Percentiles rank a stretch among this genome's conserved stretches.
These are phyloP conservation scores for Colletotrichum chrysophilum DNA, from an alignment of 2,329 filamentous ascomycete species.

Conservation along the genomic window DNA sequence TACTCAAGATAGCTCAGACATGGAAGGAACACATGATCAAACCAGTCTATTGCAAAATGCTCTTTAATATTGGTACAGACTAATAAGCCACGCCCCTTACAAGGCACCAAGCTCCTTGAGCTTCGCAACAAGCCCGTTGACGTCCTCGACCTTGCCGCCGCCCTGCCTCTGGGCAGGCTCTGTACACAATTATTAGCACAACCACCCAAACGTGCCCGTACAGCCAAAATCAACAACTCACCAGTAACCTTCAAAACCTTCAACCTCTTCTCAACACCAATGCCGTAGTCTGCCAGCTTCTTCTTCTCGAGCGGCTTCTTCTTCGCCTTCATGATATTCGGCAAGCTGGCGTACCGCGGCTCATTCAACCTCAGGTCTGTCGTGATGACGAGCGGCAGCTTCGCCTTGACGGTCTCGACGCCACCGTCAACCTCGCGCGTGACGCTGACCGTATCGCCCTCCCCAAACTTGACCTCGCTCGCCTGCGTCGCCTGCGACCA, in stretches of 20 bases:
- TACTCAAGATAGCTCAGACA: neutral
- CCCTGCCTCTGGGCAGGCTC: conserved; percentile 89
- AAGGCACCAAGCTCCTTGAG: conserved; percentile 95
- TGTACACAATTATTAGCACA: conserved; percentile 34
- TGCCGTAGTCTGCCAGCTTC: conserved; percentile 80
- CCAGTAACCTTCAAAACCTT: conserved; percentile 90
- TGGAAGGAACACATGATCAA: neutral
- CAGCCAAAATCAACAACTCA: conserved; percentile 45
- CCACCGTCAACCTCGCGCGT: conserved; percentile 95
- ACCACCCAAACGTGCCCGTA: neutral
- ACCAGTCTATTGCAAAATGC: conserved; percentile 2
- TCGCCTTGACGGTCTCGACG: conserved; percentile 84
- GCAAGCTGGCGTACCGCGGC: conserved; percentile 92
- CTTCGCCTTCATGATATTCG: conserved; percentile 99
- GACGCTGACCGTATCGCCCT: conserved; percentile 74
- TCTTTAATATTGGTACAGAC: conserved; percentile 8
- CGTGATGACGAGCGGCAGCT: conserved; percentile 91
- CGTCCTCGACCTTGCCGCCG: conserved; percentile 96
- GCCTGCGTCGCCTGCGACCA: conserved; percentile 98
- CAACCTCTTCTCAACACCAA: conserved; percentile 76
- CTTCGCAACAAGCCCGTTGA: conserved; percentile 91
- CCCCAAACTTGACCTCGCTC: conserved; percentile 78
- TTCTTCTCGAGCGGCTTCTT: conserved; percentile 99
- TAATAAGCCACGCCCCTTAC: conserved; percentile 45
- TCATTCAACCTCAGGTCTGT: conserved; percentile 95